These are phyloP conservation scores for Daldinia bambusicola DNA, from an alignment of 495 filamentous ascomycete genomes.

Conservation along the genomic window DNA sequence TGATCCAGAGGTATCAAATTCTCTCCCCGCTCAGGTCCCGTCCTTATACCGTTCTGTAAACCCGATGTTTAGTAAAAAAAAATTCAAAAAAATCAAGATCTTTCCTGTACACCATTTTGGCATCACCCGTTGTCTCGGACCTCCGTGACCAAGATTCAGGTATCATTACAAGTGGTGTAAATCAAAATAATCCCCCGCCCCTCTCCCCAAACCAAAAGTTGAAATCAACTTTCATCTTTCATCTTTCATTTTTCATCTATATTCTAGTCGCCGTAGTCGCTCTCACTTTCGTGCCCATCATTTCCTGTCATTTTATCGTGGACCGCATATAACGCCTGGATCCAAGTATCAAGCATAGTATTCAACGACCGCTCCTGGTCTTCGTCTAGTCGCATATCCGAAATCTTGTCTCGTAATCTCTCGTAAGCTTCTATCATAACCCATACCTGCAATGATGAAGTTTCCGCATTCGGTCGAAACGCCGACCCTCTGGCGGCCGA, in stretches of 20 bases:
- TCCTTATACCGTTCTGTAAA: neutral
- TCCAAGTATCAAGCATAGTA: slow-evolving; percentile 57
- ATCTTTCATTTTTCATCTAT: neutral
- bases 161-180: slow-evolving; percentile 20
- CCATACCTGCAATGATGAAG: slow-evolving; percentile 66
- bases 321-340: slow-evolving; percentile 54
- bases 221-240: neutral
- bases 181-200: neutral
- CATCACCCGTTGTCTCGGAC: slow-evolving; percentile 4
- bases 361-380: slow-evolving; percentile 43
- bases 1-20: slow-evolving; percentile 4
- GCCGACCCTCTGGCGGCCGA: slow-evolving; percentile 46
- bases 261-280: slow-evolving; percentile 45
- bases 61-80: neutral
- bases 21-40: neutral
- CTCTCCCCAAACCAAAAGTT: neutral
- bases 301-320: slow-evolving; percentile 51
- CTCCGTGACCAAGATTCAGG: neutral
- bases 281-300: slow-evolving; percentile 46
- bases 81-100: neutral
- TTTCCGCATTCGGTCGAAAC: slow-evolving; percentile 48
- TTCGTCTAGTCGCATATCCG: slow-evolving; percentile 32
- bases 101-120: slow-evolving; percentile 10
- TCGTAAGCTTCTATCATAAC: slow-evolving; percentile 64
- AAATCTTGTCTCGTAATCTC: slow-evolving; percentile 52